phyloP scores from a whole-genome alignment of 1,284 basidiomycete genomes.

The Termitomyces sp. region DNA sequence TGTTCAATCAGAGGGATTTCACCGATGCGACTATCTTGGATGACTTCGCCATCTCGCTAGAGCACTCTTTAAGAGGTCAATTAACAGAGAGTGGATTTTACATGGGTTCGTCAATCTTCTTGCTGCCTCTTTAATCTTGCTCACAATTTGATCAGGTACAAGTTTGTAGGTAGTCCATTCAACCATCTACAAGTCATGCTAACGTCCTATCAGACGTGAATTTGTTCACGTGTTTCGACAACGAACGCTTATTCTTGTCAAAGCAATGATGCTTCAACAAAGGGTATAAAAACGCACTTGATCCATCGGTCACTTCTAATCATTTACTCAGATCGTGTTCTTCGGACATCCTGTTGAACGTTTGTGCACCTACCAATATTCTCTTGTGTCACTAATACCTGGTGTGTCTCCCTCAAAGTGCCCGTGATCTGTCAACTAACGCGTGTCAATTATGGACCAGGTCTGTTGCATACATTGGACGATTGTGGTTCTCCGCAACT shows the following conservation, averaged over 20 bases:
- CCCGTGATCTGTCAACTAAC: conserved; percentile 16
- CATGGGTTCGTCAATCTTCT: conserved; percentile 60
- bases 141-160: conserved; percentile 51
- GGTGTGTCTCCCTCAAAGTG: conserved; percentile 35
- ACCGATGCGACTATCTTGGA: conserved; percentile 77
- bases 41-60: conserved; percentile 76
- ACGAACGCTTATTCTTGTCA: conserved; percentile 89
- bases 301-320: conserved; percentile 1
- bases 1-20: conserved; percentile 89
- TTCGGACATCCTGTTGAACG: conserved; percentile 96
- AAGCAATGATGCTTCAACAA: conserved; percentile 91
- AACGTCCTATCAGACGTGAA: conserved; percentile 54
- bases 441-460: conserved; percentile 25
- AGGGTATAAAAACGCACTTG: conserved; percentile 40
- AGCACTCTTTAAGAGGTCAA: conserved; percentile 61
- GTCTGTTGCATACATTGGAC: conserved; percentile 82
- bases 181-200: neutral
- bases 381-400: conserved; percentile 80
- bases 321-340: conserved; percentile 77
- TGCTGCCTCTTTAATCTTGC: neutral
- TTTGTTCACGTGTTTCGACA: conserved; percentile 93
- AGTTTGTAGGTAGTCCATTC: conserved; percentile 53
- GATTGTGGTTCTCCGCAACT: conserved; percentile 91
- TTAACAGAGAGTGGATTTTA: conserved; percentile 79
- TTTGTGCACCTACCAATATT: conserved; percentile 97